These are phyloP conservation scores for Penicillium samsonianum DNA, from an alignment of 495 filamentous ascomycete genomes.

Conservation along the genomic window DNA sequence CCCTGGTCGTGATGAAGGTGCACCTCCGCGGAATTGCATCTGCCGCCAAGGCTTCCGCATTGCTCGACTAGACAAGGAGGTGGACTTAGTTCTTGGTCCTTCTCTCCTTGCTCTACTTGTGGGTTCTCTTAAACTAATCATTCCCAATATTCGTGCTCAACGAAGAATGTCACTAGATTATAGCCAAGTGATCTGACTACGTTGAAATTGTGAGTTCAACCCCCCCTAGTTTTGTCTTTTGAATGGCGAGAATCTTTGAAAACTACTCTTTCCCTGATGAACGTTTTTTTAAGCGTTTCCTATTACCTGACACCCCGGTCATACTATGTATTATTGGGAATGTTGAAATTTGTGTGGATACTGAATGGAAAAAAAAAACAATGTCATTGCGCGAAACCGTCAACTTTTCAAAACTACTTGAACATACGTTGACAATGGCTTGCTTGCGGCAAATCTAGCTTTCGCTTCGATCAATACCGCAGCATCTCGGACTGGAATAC, in stretches of 20 bases:
- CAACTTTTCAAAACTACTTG: neutral
- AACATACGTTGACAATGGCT: neutral
- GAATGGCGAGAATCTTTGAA: no score
- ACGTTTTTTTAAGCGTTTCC: conserved; percentile 14
- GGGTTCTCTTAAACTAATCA: neutral
- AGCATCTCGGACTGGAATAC: neutral
- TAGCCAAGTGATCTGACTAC: neutral
- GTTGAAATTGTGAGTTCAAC: conserved; percentile 4
- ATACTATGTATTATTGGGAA: conserved; percentile 7
- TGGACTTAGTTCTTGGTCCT: neutral
- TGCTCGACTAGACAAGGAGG: conserved; percentile 5
- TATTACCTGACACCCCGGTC: conserved; percentile 14
- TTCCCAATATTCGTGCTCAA: neutral
- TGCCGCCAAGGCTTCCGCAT: conserved; percentile 7
- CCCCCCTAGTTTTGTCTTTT: neutral
- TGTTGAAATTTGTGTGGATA: conserved; percentile 16
- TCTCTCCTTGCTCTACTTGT: conserved; percentile 11
- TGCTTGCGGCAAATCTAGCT: neutral
- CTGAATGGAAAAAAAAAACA: neutral
- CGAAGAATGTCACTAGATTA: neutral
- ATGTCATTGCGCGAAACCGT: neutral
- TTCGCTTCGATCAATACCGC: neutral
- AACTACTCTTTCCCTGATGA: conserved; percentile 7
- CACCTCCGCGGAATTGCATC: neutral
- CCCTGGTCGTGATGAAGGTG: neutral